phyloP scores from a whole-genome alignment of 208 protist species.

The Plasmodiophora brassicae region DNA sequence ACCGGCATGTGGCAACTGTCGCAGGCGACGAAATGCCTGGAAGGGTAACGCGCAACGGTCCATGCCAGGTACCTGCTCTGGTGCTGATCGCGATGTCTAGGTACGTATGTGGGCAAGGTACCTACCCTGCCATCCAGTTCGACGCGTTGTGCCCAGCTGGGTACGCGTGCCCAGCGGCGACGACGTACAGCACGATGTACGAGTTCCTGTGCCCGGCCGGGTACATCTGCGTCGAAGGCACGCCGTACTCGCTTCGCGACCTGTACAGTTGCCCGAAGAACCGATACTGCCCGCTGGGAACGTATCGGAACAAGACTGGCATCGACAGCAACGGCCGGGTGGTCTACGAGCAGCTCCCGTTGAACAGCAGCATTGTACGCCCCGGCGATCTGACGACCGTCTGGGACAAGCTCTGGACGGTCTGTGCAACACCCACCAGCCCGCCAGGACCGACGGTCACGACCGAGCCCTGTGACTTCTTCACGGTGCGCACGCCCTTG shows the following conservation, averaged over 20 bases:
- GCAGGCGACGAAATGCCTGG: not conserved
- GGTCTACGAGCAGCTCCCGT: not conserved
- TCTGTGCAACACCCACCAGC: not conserved
- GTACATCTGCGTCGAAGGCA: slow-evolving; percentile 21
- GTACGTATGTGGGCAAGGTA: not conserved
- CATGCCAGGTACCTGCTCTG: no score
- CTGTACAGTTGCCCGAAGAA: not conserved
- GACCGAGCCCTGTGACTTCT: not conserved
- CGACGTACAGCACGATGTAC: not conserved
- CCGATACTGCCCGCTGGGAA: slow-evolving; percentile 5
- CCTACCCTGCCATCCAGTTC: slow-evolving; percentile 18
- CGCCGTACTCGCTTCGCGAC: slow-evolving; percentile 4
- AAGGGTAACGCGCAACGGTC: slow-evolving; percentile 4
- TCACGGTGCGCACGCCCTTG: not conserved
- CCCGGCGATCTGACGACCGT: not conserved
- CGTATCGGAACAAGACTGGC: not conserved
- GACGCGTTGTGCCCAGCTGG: not conserved
- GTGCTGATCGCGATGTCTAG: no score
- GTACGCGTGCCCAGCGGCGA: not conserved
- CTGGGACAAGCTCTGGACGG: slow-evolving; percentile 5
- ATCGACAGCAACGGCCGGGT: not conserved
- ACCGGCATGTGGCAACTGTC: not conserved
- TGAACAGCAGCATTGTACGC: not conserved
- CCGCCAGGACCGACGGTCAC: not conserved
- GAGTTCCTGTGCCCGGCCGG: slow-evolving; percentile 6